These are phyloP conservation scores for Sherardia arvensis DNA, from an alignment of 257 asterid genomes.

Conservation along the genomic window DNA sequence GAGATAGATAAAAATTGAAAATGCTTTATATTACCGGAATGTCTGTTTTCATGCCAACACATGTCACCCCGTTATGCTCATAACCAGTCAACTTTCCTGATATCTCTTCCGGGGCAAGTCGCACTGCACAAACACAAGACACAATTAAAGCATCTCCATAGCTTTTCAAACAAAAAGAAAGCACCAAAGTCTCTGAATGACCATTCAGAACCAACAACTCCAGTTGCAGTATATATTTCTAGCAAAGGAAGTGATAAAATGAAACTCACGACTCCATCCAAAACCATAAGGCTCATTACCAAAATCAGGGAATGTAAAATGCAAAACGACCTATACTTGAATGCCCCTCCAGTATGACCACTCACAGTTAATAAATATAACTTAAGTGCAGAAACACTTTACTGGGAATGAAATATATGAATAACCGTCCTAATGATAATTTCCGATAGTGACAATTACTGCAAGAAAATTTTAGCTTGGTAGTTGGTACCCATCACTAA, in stretches of 20 bases:
- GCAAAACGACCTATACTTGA: not conserved
- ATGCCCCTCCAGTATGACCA: not conserved
- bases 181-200: not conserved
- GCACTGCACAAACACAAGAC: slow-evolving; percentile 45
- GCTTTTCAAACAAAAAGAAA: not conserved
- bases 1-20: not conserved
- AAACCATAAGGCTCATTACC: not conserved
- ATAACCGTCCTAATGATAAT: not conserved
- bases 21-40: slow-evolving; percentile 50
- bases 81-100: slow-evolving; percentile 69
- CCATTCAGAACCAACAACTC: not conserved
- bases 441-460: not conserved
- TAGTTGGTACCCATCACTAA: slow-evolving; percentile 5
- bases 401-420: not conserved
- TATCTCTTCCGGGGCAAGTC: slow-evolving; percentile 82
- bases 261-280: no score
- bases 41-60: slow-evolving; percentile 85
- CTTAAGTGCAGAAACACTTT: not conserved
- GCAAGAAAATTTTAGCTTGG: not conserved
- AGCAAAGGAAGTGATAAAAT: not conserved
- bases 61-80: slow-evolving; percentile 75
- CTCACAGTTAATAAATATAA: not conserved
- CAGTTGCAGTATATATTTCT: not conserved
- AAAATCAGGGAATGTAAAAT: not conserved
- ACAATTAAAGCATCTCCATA: slow-evolving; percentile 13